These are phyloP conservation scores for Colletotrichum plurivorum DNA, from an alignment of 2,329 filamentous ascomycete species.

Conservation along the genomic window DNA sequence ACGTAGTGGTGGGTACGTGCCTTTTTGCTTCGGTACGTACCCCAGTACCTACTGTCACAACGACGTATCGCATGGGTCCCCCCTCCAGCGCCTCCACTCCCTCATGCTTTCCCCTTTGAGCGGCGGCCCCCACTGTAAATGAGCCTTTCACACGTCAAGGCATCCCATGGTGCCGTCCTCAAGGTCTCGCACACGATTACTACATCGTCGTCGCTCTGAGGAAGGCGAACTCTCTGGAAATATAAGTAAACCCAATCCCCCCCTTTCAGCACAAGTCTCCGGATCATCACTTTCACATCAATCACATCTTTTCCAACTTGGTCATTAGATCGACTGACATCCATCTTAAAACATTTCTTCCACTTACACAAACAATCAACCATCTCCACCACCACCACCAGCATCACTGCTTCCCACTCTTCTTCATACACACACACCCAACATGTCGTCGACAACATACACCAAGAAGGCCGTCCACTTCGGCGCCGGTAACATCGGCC, in stretches of 20 bases:
- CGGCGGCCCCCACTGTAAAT: conserved; percentile 32
- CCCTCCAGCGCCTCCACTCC: conserved; percentile 23
- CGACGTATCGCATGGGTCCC: conserved; percentile 37
- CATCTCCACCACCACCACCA: conserved; percentile 24
- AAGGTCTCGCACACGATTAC: conserved; percentile 29
- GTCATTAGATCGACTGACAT: not conserved
- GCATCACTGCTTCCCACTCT: conserved; percentile 5
- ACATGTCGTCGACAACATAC: conserved; percentile 52
- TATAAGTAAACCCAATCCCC: conserved; percentile 33
- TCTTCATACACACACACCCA: conserved; percentile 44
- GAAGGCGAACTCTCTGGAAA: conserved; percentile 32
- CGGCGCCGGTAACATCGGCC: conserved; percentile 87
- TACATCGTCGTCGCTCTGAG: conserved; percentile 34
- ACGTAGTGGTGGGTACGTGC: too few relatives aligned
- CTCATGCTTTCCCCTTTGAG: conserved; percentile 37
- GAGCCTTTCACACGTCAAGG: conserved; percentile 40
- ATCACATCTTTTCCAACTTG: not conserved
- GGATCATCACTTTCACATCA: not conserved
- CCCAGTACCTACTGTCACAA: conserved; percentile 10
- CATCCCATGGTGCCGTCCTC: conserved; percentile 23
- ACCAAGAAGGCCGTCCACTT: conserved; percentile 84
- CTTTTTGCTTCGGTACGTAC: conserved; percentile 3
- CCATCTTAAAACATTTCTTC: conserved; percentile 20
- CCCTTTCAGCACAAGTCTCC: rapidly evolving
- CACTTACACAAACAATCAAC: not conserved